These are phyloP conservation scores for Gossypium trilobum DNA, from an alignment of 441 rosid genomes.

Conservation along the genomic window DNA sequence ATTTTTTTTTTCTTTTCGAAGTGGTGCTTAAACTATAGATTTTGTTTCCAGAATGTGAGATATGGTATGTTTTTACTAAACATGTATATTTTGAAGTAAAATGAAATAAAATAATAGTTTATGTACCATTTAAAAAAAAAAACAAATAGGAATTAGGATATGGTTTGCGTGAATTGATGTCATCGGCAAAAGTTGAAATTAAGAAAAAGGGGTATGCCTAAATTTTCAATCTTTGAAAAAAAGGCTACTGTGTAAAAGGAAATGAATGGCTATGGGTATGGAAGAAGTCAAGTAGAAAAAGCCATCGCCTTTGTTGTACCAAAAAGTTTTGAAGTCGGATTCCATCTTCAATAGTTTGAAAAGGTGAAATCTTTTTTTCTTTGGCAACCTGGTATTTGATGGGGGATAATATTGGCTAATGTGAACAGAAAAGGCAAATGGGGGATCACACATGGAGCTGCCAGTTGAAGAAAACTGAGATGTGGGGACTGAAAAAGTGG, in stretches of 20 bases:
- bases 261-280: background rate
- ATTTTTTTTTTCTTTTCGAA: no score
- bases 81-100: no score
- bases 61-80: no score
- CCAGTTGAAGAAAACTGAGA: background rate
- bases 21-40: no score
- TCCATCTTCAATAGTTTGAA: background rate
- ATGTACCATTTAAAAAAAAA: no score
- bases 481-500: constrained; percentile 6
- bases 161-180: background rate
- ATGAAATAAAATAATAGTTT: no score
- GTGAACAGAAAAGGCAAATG: background rate
- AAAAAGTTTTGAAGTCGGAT: background rate
- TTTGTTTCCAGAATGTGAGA: no score
- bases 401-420: background rate
- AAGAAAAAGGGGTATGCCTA: background rate
- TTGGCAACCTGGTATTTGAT: background rate
- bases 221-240: background rate
- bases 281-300: background rate
- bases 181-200: background rate
- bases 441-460: background rate
- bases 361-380: background rate
- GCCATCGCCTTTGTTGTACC: background rate
- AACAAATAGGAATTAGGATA: no score
- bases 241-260: background rate